Evolutionary conservation across 2,329 filamentous ascomycete species (phyloP).

Genomic region (Verticillium zaregamsianum): DNA sequence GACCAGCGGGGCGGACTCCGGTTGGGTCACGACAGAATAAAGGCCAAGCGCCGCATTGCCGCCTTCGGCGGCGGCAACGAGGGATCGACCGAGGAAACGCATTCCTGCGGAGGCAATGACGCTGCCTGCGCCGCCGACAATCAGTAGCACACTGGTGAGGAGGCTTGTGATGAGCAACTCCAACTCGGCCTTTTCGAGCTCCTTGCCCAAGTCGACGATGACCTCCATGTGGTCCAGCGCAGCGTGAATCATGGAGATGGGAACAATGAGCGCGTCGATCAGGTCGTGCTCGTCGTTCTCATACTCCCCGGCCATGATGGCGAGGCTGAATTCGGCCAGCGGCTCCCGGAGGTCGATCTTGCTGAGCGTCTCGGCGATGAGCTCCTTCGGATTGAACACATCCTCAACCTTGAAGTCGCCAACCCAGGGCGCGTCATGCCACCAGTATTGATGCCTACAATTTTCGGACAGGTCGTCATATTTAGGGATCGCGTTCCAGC

Average conservation of each 20-base stretch:
- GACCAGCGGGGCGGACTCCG: not conserved
- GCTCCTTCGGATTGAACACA: constrained; percentile 7
- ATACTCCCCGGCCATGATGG: constrained; percentile 1
- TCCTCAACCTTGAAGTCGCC: constrained; percentile 1
- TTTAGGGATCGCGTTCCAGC: too few relatives aligned
- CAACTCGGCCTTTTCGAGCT: constrained; percentile 9
- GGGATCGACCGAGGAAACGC: not conserved
- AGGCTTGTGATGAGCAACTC: constrained; percentile 8
- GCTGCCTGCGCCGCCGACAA: constrained; percentile 1
- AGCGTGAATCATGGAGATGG: constrained; percentile 8
- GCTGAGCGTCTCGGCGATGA: constrained; percentile 2
- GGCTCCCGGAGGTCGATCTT: not conserved
- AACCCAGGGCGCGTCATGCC: constrained; percentile 1
- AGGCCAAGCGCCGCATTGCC: not conserved
- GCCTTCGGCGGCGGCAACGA: not conserved
- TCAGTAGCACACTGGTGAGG: constrained; percentile 5
- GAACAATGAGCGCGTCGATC: constrained; percentile 5
- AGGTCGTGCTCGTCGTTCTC: constrained; percentile 2
- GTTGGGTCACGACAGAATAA: not conserved
- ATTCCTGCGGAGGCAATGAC: not conserved
- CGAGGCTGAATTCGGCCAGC: not conserved
- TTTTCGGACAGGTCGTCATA: too few relatives aligned
- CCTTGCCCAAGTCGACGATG: constrained; percentile 10
- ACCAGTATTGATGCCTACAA: not conserved
- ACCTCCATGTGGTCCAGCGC: constrained; percentile 6